Evolutionary conservation across 1,139 yeast genomes (phyloP).

Genomic region (Sugiyamaella xylanicola): DNA sequence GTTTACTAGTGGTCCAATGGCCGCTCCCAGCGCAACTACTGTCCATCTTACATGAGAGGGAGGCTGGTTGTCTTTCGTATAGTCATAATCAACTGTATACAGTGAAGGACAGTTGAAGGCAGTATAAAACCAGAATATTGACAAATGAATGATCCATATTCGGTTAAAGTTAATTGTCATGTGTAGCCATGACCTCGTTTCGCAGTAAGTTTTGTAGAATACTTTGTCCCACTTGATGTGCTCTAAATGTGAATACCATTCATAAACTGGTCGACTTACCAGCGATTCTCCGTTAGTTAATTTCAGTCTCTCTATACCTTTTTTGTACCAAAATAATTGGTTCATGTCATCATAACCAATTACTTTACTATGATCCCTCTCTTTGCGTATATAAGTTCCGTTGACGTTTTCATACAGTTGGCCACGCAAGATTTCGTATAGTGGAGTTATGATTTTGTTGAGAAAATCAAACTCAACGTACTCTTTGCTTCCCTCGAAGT

Average conservation of each 20-base stretch:
- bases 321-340: conserved; percentile 79
- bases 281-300: conserved; percentile 49
- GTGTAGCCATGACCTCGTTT: conserved; percentile 78
- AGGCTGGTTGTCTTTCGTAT: conserved; percentile 63
- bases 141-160: conserved; percentile 78
- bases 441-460: conserved; percentile 72
- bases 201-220: conserved; percentile 72
- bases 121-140: conserved; percentile 82
- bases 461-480: conserved; percentile 48
- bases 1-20: conserved; percentile 65
- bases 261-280: conserved; percentile 48
- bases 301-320: conserved; percentile 57
- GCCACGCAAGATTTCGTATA: conserved; percentile 62
- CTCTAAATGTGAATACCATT: conserved; percentile 53
- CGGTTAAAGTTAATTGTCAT: conserved; percentile 74
- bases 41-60: conserved; percentile 63
- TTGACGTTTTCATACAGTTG: conserved; percentile 51
- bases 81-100: conserved; percentile 64
- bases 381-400: conserved; percentile 51
- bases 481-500: not conserved
- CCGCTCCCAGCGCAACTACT: conserved; percentile 71
- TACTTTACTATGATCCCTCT: conserved; percentile 66
- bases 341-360: conserved; percentile 89
- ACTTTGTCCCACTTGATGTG: conserved; percentile 62
- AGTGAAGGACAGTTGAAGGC: conserved; percentile 75